These are phyloP conservation scores for Theileria luwenshuni DNA, from an alignment of 169 alveolate species.

Conservation along the genomic window DNA sequence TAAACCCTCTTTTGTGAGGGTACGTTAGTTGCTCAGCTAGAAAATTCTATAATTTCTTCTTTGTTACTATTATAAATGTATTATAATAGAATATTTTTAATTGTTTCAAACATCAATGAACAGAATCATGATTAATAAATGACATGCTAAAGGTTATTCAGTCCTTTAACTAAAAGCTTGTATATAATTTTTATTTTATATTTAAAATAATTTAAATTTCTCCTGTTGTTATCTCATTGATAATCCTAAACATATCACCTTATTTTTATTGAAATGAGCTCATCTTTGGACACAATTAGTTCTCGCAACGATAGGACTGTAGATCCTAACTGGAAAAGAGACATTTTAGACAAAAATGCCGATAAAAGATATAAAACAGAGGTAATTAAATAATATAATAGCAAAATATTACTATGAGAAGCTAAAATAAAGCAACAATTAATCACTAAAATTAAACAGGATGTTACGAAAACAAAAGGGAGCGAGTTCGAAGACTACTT, in stretches of 20 bases:
- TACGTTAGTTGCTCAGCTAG: not conserved
- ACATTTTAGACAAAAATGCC: slow-evolving; percentile 62
- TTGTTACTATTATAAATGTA: not conserved
- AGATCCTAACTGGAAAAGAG: slow-evolving; percentile 66
- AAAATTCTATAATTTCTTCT: too few relatives aligned
- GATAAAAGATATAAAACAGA: slow-evolving; percentile 65
- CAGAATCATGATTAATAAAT: not conserved
- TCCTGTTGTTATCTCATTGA: too few relatives aligned
- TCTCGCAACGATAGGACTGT: slow-evolving; percentile 26
- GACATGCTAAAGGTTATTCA: too few relatives aligned
- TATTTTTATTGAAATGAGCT: not conserved
- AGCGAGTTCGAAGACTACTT: slow-evolving; percentile 97
- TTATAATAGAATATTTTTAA: not conserved
- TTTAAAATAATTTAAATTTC: too few relatives aligned
- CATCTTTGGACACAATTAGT: not conserved
- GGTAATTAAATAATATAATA: slow-evolving; percentile 21
- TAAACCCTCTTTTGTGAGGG: not conserved
- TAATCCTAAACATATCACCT: too few relatives aligned
- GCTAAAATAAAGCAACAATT: not conserved
- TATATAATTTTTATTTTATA: too few relatives aligned
- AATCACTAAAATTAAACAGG: slow-evolving; percentile 75
- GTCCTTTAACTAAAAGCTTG: too few relatives aligned
- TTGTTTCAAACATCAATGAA: not conserved
- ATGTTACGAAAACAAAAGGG: slow-evolving; percentile 98
- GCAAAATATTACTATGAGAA: not conserved